These are phyloP conservation scores for Cytospora leucostoma DNA, from an alignment of 2,329 filamentous ascomycete species.

Conservation along the genomic window DNA sequence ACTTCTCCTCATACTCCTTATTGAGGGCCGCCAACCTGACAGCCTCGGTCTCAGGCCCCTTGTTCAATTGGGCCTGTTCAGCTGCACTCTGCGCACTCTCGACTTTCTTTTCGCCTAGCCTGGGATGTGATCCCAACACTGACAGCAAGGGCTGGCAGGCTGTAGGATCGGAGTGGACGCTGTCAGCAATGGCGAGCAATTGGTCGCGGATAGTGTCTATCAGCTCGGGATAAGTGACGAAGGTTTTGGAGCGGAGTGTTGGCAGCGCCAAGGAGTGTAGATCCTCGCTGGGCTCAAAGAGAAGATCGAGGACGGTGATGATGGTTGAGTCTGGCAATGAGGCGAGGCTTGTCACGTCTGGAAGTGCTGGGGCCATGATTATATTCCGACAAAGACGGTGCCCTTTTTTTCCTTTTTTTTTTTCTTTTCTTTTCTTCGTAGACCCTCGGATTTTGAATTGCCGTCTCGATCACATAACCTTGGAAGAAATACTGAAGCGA, in stretches of 20 bases:
- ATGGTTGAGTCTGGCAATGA: constrained; percentile 57
- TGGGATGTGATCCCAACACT: constrained; percentile 80
- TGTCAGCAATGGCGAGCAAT: constrained; percentile 56
- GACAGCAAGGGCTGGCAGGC: constrained; percentile 62
- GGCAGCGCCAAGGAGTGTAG: constrained; percentile 74
- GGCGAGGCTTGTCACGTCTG: constrained; percentile 57
- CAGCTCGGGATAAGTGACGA: constrained; percentile 68
- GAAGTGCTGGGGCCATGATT: constrained; percentile 45
- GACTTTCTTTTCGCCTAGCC: constrained; percentile 78
- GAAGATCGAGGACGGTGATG: constrained; percentile 65
- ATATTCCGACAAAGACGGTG: not conserved
- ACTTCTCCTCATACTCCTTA: constrained; percentile 73
- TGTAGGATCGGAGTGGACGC: constrained; percentile 48
- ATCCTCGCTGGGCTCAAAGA: constrained; percentile 80
- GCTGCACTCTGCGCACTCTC: constrained; percentile 79
- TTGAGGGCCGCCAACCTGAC: constrained; percentile 66
- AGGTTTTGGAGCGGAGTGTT: constrained; percentile 57
- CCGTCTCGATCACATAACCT: no score
- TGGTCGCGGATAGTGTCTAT: constrained; percentile 66
- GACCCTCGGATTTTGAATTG: no score
- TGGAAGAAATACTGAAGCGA: no score
- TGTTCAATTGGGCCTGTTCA: constrained; percentile 77
- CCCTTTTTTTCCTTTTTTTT: not conserved
- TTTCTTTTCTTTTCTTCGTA: not conserved
- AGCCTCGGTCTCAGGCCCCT: constrained; percentile 56